Percentiles rank a stretch among this genome's conserved stretches.
Evolutionary conservation across 768 basidiomycete genomes (phyloP).

Genomic region (Rubroboletus satanas): DNA sequence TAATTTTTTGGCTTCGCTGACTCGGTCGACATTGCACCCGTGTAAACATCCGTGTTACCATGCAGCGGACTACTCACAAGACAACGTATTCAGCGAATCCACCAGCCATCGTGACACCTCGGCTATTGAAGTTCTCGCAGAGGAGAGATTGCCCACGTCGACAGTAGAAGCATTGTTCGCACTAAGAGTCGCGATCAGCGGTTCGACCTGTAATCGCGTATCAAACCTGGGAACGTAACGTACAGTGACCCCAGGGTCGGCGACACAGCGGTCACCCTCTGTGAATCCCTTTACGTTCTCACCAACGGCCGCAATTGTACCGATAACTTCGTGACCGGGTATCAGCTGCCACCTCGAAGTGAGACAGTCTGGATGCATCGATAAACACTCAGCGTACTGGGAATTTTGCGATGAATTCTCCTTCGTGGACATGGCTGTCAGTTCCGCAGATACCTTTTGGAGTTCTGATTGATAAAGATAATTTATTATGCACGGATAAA

Average conservation of each 20-base stretch:
- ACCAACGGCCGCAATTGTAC: constrained; percentile 64
- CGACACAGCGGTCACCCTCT: constrained; percentile 75
- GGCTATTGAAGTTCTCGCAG: constrained; percentile 77
- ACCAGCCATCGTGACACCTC: constrained; percentile 73
- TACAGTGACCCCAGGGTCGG: constrained; percentile 69
- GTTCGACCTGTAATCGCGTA: neutral
- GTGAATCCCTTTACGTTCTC: constrained; percentile 71
- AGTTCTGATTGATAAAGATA: neutral
- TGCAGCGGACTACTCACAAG: constrained; percentile 47
- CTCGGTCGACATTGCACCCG: neutral
- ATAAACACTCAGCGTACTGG: constrained; percentile 28
- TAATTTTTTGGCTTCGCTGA: constrained; percentile 62
- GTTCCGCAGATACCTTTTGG: constrained; percentile 49
- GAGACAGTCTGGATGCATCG: neutral
- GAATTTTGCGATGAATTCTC: constrained; percentile 59
- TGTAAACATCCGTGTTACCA: neutral
- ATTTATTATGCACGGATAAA: neutral
- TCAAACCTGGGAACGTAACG: constrained; percentile 23
- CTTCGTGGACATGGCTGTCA: constrained; percentile 55
- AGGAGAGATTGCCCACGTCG: constrained; percentile 70
- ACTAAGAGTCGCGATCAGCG: constrained; percentile 37
- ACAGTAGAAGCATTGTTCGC: constrained; percentile 81
- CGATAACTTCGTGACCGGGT: constrained; percentile 69
- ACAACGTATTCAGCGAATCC: constrained; percentile 85
- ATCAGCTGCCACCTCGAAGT: constrained; percentile 43